A percentile compares a stretch with the other conserved stretches of the same genome.
Evolutionary conservation across 139 green algal species (phyloP).

Genomic region (Micromonas pusilla): DNA sequence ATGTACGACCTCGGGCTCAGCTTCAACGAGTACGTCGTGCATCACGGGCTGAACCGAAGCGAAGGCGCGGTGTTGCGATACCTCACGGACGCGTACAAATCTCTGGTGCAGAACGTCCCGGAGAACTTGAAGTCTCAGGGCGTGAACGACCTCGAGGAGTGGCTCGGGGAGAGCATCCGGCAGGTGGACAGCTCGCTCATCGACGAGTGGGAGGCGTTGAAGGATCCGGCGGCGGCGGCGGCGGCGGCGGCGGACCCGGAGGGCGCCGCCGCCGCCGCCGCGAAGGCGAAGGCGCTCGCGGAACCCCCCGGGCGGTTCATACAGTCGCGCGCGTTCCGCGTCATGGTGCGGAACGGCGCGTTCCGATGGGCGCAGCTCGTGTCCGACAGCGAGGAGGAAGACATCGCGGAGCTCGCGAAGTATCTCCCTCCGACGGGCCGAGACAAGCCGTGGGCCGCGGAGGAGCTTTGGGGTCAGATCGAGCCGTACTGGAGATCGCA

Average conservation of each 20-base stretch:
- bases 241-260: background rate
- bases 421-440: background rate
- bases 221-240: background rate
- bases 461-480: background rate
- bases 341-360: background rate
- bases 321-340: background rate
- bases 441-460: background rate
- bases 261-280: too few species aligned
- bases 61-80: background rate
- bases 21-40: background rate
- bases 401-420: background rate
- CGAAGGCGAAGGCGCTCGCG: background rate
- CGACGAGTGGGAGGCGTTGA: background rate
- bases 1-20: background rate
- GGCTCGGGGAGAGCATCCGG: background rate
- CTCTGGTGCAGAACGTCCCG: background rate
- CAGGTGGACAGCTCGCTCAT: background rate
- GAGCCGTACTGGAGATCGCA: background rate
- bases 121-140: background rate
- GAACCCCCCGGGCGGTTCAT: background rate
- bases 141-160: background rate
- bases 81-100: background rate
- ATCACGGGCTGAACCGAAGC: background rate
- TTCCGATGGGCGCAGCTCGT: background rate
- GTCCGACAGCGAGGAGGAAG: background rate